Conservation (phyloP, 2,329 filamentous ascomycete genomes). For the Calonectria pauciramosa region DNA sequence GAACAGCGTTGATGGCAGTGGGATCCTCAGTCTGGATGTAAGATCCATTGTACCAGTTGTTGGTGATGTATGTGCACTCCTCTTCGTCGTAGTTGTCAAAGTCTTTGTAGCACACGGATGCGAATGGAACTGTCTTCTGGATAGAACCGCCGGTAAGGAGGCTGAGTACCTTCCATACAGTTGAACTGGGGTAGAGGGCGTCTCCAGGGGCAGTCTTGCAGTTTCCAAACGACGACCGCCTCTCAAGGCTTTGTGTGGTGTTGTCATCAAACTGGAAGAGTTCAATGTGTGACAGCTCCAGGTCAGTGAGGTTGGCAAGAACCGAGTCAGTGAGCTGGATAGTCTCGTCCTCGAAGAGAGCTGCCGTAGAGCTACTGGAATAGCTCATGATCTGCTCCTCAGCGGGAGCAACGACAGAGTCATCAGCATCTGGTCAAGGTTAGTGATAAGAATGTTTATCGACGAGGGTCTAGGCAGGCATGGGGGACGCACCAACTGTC, state of each 20-base stretch:
- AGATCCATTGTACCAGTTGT: constrained; percentile 37
- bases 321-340: constrained; percentile 52
- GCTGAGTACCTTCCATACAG: constrained; percentile 50
- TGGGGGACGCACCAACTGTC: constrained; percentile 38
- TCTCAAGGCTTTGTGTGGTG: constrained; percentile 4
- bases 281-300: constrained; percentile 47
- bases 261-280: constrained; percentile 51
- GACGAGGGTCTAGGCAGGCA: background rate
- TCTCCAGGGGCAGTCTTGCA: constrained; percentile 51
- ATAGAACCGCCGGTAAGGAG: constrained; percentile 49
- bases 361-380: constrained; percentile 22
- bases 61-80: constrained; percentile 27
- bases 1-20: constrained; percentile 55
- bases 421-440: constrained; percentile 27
- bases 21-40: constrained; percentile 49
- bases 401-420: constrained; percentile 42
- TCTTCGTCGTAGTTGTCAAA: constrained; percentile 27
- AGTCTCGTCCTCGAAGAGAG: constrained; percentile 40
- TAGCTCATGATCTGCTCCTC: constrained; percentile 28
- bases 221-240: constrained; percentile 25
- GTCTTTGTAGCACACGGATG: constrained; percentile 48
- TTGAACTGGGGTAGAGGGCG: constrained; percentile 42
- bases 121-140: constrained; percentile 50
- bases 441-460: background rate
- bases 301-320: constrained; percentile 48